Percentiles rank a stretch among this genome's conserved stretches.
These are phyloP conservation scores for Deuterostichococcus epilithicus DNA, from an alignment of 139 green algal genomes.

Conservation along the genomic window DNA sequence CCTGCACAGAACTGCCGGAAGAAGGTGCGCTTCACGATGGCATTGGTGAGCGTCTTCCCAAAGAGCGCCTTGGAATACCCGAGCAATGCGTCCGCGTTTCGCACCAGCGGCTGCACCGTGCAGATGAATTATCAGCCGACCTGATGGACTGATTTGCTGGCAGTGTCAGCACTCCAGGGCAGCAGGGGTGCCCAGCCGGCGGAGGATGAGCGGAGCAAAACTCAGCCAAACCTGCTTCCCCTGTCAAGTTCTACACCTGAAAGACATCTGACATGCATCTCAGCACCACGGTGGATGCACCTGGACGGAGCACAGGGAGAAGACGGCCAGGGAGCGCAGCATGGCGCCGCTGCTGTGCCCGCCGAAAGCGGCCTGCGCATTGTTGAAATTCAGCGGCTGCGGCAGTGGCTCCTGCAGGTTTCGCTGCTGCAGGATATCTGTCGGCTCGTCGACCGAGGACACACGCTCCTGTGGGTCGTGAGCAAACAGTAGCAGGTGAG, in stretches of 20 bases:
- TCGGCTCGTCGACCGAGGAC: too few species aligned
- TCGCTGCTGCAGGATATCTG: too few species aligned
- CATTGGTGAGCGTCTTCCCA: slow-evolving; percentile 43
- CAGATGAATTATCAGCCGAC: too few species aligned
- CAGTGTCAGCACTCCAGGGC: too few species aligned
- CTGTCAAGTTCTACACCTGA: neutral
- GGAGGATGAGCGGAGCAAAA: neutral
- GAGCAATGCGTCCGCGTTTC: slow-evolving; percentile 55
- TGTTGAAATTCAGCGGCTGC: slow-evolving; percentile 25
- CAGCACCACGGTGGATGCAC: slow-evolving; percentile 2
- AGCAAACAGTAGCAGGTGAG: too few species aligned
- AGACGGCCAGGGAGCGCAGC: slow-evolving; percentile 35
- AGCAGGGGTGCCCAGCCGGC: too few species aligned
- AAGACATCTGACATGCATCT: neutral
- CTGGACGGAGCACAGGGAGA: slow-evolving; percentile 25
- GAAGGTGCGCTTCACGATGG: slow-evolving; percentile 65
- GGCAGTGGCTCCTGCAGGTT: too few species aligned
- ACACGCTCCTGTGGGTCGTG: too few species aligned
- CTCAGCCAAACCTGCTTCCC: too few species aligned
- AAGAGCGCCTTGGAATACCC: slow-evolving; percentile 41
- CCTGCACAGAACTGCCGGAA: slow-evolving; percentile 85
- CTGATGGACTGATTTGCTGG: too few species aligned
- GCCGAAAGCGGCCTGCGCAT: slow-evolving; percentile 30
- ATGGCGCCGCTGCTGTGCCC: slow-evolving; percentile 40
- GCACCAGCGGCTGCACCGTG: slow-evolving; percentile 28